These are phyloP conservation scores for Fusarium beomiforme DNA, from an alignment of 2,329 filamentous ascomycete species.

Conservation along the genomic window DNA sequence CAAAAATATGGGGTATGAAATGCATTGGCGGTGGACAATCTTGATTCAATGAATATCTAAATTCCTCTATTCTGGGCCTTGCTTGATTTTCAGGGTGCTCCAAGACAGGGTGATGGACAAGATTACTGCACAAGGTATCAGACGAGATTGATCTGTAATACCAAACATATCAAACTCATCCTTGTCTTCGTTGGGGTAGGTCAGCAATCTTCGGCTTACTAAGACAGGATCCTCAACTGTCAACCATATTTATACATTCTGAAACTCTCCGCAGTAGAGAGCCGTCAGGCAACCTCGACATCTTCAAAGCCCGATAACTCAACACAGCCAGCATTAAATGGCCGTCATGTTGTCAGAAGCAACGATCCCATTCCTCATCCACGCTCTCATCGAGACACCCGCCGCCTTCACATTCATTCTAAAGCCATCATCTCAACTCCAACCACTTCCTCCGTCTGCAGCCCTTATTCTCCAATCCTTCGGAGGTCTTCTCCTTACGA, in stretches of 20 bases:
- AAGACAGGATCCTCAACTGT: not conserved
- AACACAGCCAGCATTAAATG: not conserved
- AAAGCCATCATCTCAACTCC: conserved; percentile 54
- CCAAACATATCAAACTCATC: not conserved
- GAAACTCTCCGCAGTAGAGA: not conserved
- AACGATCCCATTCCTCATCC: conserved; percentile 50
- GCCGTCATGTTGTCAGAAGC: conserved; percentile 2
- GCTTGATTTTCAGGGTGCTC: too few relatives aligned
- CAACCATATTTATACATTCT: not conserved
- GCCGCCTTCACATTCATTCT: conserved; percentile 60
- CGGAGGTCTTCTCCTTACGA: conserved; percentile 58
- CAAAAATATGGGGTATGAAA: not conserved
- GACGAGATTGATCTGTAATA: not conserved
- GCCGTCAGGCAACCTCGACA: not conserved
- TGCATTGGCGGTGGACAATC: not conserved
- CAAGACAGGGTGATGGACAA: not conserved
- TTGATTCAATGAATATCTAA: not conserved
- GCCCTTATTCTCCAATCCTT: conserved; percentile 58
- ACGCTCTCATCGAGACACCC: conserved; percentile 52
- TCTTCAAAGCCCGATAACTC: not conserved
- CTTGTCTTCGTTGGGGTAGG: not conserved
- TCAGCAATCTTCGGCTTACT: conserved; percentile 7
- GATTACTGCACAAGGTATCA: not conserved
- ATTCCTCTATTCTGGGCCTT: not conserved
- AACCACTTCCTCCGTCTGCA: conserved; percentile 51